Evolutionary conservation across 768 basidiomycete species (phyloP).

Genomic region (Mycena chlorophos): DNA sequence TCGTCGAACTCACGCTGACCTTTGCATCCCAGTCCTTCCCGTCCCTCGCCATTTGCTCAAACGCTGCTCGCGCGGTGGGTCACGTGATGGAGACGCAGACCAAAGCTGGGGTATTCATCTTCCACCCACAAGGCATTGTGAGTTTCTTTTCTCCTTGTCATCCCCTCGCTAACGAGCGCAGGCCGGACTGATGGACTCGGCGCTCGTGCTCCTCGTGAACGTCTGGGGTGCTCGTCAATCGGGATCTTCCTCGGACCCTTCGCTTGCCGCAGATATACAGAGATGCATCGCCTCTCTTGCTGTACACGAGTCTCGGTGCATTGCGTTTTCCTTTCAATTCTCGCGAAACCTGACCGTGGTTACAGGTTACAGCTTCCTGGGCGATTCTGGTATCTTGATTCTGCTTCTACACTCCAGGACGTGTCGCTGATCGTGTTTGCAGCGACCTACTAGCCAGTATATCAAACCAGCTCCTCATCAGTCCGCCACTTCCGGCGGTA

Average conservation of each 20-base stretch:
- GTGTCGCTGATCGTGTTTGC: not conserved
- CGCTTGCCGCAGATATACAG: conserved; percentile 53
- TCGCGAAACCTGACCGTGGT: not conserved
- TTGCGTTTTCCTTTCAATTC: not conserved
- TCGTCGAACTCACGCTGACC: not conserved
- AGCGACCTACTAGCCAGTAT: conserved; percentile 16
- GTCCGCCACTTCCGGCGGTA: not conserved
- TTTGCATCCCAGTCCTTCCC: conserved; percentile 41
- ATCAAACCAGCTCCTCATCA: conserved; percentile 11
- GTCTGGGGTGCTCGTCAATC: conserved; percentile 49
- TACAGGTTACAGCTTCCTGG: conserved; percentile 11
- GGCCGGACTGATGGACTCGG: conserved; percentile 40
- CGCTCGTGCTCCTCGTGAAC: conserved; percentile 49
- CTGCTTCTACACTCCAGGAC: not conserved
- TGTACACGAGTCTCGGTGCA: conserved; percentile 15
- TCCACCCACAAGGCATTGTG: conserved; percentile 8
- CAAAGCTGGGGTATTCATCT: conserved; percentile 12
- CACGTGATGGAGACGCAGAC: conserved; percentile 54
- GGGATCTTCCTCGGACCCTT: conserved; percentile 42
- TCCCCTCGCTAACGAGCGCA: conserved; percentile 1
- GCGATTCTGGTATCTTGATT: conserved; percentile 7
- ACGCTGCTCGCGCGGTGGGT: conserved; percentile 58
- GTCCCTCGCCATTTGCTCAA: conserved; percentile 67
- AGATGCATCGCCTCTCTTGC: conserved; percentile 48
- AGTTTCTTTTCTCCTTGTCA: not conserved